These are phyloP conservation scores for Cladophialophora exuberans DNA, from an alignment of 2,329 filamentous ascomycete species.

Conservation along the genomic window DNA sequence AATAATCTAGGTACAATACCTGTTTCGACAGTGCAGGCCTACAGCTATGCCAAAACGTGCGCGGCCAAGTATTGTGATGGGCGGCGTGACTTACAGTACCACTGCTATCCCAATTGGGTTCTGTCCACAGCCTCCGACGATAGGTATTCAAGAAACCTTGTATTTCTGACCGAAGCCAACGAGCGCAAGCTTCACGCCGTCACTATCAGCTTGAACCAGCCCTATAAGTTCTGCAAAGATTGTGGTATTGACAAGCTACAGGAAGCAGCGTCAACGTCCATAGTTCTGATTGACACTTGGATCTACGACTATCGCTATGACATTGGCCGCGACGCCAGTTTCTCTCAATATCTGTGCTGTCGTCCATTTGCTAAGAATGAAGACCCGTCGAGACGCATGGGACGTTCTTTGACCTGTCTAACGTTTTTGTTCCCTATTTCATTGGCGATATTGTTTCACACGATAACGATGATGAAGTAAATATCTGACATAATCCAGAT, in stretches of 20 bases:
- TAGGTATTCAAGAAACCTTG: slow-evolving; percentile 1
- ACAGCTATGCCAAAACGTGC: background rate
- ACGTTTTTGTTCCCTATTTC: background rate
- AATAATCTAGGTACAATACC: background rate
- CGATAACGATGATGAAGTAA: slow-evolving; percentile 6
- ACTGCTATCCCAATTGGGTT: slow-evolving; percentile 6
- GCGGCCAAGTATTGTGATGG: background rate
- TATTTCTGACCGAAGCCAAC: slow-evolving; percentile 1
- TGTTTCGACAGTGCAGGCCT: slow-evolving; percentile 1
- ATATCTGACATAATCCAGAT: background rate
- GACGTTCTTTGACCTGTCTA: slow-evolving; percentile 1
- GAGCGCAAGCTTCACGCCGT: background rate
- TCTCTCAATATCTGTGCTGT: slow-evolving; percentile 3
- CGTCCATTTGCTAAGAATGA: slow-evolving; percentile 3
- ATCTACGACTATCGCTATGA: slow-evolving; percentile 3
- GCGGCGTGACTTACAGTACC: background rate
- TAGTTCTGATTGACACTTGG: slow-evolving; percentile 3
- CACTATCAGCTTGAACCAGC: background rate
- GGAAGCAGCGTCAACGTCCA: slow-evolving; percentile 5
- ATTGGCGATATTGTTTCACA: slow-evolving; percentile 5
- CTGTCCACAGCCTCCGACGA: background rate
- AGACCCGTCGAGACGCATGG: slow-evolving; percentile 1
- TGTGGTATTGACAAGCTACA: background rate
- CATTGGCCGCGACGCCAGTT: slow-evolving; percentile 2
- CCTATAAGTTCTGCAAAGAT: background rate